Base-by-base conservation (phyloP, 257 asterid species). In the Solanum appendiculatum region DNA sequence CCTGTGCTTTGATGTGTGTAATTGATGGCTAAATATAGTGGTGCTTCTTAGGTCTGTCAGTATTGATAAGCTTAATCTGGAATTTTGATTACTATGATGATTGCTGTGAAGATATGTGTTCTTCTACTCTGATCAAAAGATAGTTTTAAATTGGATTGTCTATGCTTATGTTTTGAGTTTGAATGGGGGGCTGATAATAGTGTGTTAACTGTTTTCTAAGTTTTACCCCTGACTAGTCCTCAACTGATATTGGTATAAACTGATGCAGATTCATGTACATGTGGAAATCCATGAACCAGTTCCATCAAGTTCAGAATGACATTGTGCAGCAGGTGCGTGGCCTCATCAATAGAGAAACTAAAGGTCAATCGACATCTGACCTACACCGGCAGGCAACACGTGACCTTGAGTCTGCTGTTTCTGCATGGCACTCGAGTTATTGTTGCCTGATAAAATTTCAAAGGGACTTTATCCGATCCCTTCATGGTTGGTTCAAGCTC, bases 261-360 rank as follows among this genome's bases (percentile, higher is more conserved):
- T 78, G 83, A 60, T 88, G 87, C 92, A 97, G 99, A 91, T 96
- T 96, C 93, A 97, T 95, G 99, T 97, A 97, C 93, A 97, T 95
- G 99, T 97, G 99, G 99, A 93, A 91, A 93, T 94, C 98, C 48
- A 97, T 97, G 99, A 95, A 95, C 44, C 98, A 92, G 91, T 95
- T 88, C 74, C 99, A 97, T 83, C 96, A 93, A 87, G 91, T 91
- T 86, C 99, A 97, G 89, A 93, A 92, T 66, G 98, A 95, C 89
- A 90, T 97, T 20, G 99, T 97, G 68, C 98, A 95, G 93, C 99
- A 97, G 90, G 99, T 97, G 21, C 95, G 95, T 0, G 98, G 99
- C 77, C 98, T 97, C 31, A 91, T 97, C 25, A 91, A 90, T 88
- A 90, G 87, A 46, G 84, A 95, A 36, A 86, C 88, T 72, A 93